Evolutionary conservation across 768 basidiomycete species (phyloP), one percentile per base, ranked within the genome.

Genomic region (Phaffia tasmanica): DNA sequence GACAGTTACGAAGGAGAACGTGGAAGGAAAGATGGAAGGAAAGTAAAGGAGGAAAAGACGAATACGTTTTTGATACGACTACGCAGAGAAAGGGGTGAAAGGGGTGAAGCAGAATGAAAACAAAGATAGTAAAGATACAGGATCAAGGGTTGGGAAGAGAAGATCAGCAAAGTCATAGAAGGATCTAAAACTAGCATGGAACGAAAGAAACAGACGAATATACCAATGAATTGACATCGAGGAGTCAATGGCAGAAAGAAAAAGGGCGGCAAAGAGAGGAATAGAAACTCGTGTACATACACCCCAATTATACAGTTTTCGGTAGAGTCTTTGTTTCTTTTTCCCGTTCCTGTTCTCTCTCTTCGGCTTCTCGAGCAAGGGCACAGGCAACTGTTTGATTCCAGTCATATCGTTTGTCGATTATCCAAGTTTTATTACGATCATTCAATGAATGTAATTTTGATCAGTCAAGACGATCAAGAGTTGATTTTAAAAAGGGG

Each of bases 381-480:
- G 42, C 11, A n/a, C 42, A 25, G 42, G 59, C 46, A 49, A 32
- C 32, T 62, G 19, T 2, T 18, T n/a, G n/a, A n/a, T n/a, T n/a
- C n/a, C n/a, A n/a, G n/a, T n/a, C n/a, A n/a, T n/a, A n/a, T n/a
- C n/a, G n/a, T 27, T 48, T 47, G 19, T n/a, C 59, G 14, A 14
- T 48, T 29, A 3, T 18, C 18, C 47, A 30, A 48, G 5, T n/a
- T 15, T 47, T 51, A n/a, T 50, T 25, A n/a, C 59, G 18, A 7
- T 25, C 53, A 27, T 27, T 30, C 27, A 30, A 0, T 32, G 9
- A 32, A 49, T 2, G 7, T 9, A 23, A 18, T 25, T 25, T 47
- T 58, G 56, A 27, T 65, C 55, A 19, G 46, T 58, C 42, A 58
- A 60, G 15, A 27, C 42, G n/a, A 32, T 46, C 6, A 47, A 47